phyloP scores from a whole-genome alignment of 2,329 filamentous ascomycete genomes.

The Hirsutella rhossiliensis region DNA sequence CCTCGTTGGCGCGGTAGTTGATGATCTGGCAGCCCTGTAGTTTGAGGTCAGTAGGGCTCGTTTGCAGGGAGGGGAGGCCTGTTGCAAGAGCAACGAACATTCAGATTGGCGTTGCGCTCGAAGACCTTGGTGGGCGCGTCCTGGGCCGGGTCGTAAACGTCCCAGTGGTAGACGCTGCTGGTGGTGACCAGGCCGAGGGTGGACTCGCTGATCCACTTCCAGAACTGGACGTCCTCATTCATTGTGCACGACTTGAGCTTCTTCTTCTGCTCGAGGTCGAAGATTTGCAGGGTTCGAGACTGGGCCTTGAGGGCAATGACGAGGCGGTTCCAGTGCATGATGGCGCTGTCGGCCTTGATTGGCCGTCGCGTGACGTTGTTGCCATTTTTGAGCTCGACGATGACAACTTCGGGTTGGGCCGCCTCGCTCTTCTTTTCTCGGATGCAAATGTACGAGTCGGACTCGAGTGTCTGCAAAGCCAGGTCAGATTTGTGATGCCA shows the following conservation, averaged over 20 bases:
- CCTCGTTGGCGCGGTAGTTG: conserved; percentile 93
- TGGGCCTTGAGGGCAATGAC: conserved; percentile 96
- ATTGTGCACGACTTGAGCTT: conserved; percentile 96
- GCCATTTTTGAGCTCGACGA: conserved; percentile 93
- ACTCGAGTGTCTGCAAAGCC: conserved; percentile 74
- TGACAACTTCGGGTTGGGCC: conserved; percentile 85
- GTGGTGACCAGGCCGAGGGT: conserved; percentile 86
- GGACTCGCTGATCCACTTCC: conserved; percentile 95
- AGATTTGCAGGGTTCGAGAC: conserved; percentile 90
- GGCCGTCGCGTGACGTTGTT: conserved; percentile 91
- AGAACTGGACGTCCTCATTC: conserved; percentile 96
- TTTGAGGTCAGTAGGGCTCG: conserved; percentile 6
- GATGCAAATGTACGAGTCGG: conserved; percentile 91
- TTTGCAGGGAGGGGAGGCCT: background rate
- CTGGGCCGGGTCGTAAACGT: conserved; percentile 79
- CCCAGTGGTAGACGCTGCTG: conserved; percentile 90
- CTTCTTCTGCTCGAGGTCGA: conserved; percentile 83
- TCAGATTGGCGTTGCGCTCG: conserved; percentile 83
- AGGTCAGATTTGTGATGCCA: background rate
- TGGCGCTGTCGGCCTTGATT: conserved; percentile 98
- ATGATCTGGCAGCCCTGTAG: conserved; percentile 92
- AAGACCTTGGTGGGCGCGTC: conserved; percentile 79
- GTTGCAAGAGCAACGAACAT: conserved; percentile 40
- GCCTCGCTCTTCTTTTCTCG: conserved; percentile 84
- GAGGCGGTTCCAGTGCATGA: conserved; percentile 96